phyloP scores from a whole-genome alignment of 73 alveolate species.

The Paramecium sonneborni region DNA sequence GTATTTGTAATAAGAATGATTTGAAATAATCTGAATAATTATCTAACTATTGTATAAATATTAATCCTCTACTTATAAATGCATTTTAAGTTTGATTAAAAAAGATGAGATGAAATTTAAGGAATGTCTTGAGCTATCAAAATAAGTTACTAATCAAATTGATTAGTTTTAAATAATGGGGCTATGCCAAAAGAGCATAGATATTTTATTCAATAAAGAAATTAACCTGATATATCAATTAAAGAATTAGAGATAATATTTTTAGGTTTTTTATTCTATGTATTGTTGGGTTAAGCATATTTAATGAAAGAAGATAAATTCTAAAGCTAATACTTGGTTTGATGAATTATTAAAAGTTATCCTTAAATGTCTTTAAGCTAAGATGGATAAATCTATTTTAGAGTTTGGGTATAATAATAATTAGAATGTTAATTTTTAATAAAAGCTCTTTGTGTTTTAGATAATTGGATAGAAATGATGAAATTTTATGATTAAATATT shows the following conservation, averaged over 20 bases:
- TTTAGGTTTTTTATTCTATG: not conserved
- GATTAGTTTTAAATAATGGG: not conserved
- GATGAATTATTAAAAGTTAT: not conserved
- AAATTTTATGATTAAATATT: not conserved
- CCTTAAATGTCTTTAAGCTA: not conserved
- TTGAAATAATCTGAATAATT: not conserved
- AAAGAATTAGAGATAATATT: not conserved
- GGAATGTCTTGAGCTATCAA: not conserved
- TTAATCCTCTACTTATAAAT: not conserved
- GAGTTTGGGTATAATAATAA: too few species aligned
- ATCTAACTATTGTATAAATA: not conserved
- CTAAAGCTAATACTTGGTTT: not conserved
- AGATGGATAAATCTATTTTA: not conserved
- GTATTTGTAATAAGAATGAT: too few species aligned
- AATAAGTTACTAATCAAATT: not conserved
- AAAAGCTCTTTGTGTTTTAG: not conserved
- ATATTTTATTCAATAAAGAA: not conserved
- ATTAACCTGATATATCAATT: not conserved
- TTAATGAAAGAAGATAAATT: not conserved
- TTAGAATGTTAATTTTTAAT: not conserved
- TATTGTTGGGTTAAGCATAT: not conserved
- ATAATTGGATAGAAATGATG: not conserved
- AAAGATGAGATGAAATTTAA: not conserved
- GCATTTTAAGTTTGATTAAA: not conserved
- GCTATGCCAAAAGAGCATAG: not conserved